Evolutionary conservation across 1,284 basidiomycete genomes (phyloP).

Genomic region (Irpex rosettiformis): DNA sequence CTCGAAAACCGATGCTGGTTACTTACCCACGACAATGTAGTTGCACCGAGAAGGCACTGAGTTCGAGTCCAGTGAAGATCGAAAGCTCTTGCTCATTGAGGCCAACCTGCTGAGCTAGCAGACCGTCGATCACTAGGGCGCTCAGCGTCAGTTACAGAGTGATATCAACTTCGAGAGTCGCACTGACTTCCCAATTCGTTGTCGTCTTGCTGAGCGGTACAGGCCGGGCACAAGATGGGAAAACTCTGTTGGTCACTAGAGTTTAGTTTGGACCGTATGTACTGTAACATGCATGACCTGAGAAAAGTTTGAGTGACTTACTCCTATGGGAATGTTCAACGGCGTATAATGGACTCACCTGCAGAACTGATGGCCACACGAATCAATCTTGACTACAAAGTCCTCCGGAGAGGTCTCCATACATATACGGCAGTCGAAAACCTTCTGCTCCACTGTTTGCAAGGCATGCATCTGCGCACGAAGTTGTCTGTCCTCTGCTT

Average conservation of each 20-base stretch:
- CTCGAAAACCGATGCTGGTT: not conserved
- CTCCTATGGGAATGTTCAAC: no score
- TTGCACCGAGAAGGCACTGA: constrained; percentile 48
- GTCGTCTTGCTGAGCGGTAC: constrained; percentile 30
- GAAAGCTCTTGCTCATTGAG: constrained; percentile 44
- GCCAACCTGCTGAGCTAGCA: constrained; percentile 43
- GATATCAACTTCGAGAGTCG: not conserved
- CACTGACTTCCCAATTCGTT: constrained; percentile 35
- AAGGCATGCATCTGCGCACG: constrained; percentile 34
- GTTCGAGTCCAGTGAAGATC: constrained; percentile 51
- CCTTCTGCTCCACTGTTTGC: constrained; percentile 25
- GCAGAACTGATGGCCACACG: constrained; percentile 56
- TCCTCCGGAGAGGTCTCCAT: constrained; percentile 47
- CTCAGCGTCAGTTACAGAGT: not conserved
- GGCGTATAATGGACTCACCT: constrained; percentile 17
- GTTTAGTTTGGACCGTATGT: constrained; percentile 44
- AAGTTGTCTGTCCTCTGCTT: constrained; percentile 42
- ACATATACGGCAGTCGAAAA: constrained; percentile 58
- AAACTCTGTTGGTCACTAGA: constrained; percentile 52
- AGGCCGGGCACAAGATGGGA: constrained; percentile 60
- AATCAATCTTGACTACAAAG: constrained; percentile 39
- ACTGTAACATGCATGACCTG: constrained; percentile 43
- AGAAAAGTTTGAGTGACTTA: no score
- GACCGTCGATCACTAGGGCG: constrained; percentile 32
- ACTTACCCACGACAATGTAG: constrained; percentile 49